A percentile compares a stretch with the other conserved stretches of the same genome.
phyloP scores from a whole-genome alignment of 2,329 filamentous ascomycete genomes.

The Sclerotinia minor region DNA sequence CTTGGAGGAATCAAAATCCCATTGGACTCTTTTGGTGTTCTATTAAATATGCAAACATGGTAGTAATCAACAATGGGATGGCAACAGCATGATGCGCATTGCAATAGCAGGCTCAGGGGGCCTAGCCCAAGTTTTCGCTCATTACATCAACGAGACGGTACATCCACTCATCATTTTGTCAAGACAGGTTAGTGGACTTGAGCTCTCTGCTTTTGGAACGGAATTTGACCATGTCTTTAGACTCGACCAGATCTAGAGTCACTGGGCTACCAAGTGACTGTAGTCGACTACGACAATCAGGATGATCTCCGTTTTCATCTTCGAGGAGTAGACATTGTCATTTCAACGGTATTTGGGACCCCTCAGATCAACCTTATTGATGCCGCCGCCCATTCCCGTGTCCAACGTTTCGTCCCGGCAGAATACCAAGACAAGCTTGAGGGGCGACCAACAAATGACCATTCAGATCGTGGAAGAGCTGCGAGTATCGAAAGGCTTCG shows the following conservation, averaged over 20 bases:
- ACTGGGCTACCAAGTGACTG: constrained; percentile 61
- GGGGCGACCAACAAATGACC: constrained; percentile 55
- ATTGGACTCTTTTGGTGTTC: background rate
- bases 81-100: constrained; percentile 52
- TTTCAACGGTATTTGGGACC: constrained; percentile 68
- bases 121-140: constrained; percentile 57
- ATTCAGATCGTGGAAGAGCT: constrained; percentile 60
- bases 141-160: constrained; percentile 61
- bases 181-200: constrained; percentile 52
- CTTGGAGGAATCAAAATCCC: background rate
- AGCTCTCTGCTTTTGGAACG: background rate
- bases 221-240: constrained; percentile 31
- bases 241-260: constrained; percentile 43
- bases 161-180: constrained; percentile 73
- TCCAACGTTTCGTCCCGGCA: constrained; percentile 70
- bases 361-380: constrained; percentile 72
- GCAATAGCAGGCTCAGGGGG: constrained; percentile 63
- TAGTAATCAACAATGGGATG: background rate
- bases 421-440: constrained; percentile 69
- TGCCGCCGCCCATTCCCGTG: constrained; percentile 63
- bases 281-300: constrained; percentile 65
- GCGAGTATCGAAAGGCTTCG: constrained; percentile 58
- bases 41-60: background rate
- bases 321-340: constrained; percentile 71
- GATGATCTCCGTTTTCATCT: constrained; percentile 63